Base-by-base conservation (phyloP, 257 asterid species). In the Sherardia arvensis region DNA sequence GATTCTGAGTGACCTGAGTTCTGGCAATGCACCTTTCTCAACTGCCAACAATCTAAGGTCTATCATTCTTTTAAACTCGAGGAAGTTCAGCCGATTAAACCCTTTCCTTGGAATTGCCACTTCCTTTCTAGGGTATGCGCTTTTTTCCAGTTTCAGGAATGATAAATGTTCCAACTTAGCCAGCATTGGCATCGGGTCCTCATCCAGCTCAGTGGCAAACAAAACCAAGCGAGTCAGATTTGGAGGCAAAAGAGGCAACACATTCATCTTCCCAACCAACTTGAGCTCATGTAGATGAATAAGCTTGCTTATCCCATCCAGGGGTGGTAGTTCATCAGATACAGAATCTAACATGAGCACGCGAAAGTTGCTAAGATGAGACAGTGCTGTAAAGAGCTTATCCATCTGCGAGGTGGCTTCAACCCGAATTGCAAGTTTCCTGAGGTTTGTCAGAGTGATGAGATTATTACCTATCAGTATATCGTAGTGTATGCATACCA, bases 151-250 rank as follows among this genome's bases (percentile, higher is more conserved):
- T 18, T 49, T n/a, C 11, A 49, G 27, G 56, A 21, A 49, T 21
- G 56, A 49, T 7, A 18, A 8, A 49, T 21, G 56, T 21, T 49
- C 56, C 56, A 49, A n/a, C 8, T 49, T 49, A 0, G 27, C 56
- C 26, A 49, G 56, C 25, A 5, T n/a, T 49, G 56, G 56, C 56
- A 49, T 49, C 20, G 56, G 56, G 56, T 56, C 61, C 20, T 56
- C 33, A 8, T 56, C 30, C 29, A 56, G 36, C 18, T 56, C 34
- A 2, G 33, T 56, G 8, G 18, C 18, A 25, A 17, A 26, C 32
- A 56, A 26, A 29, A 28, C n/a, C 21, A 56, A 56, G 29, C 21
- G 32, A 56, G 32, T 20, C 8, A 56, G 30, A 2, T 17, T 26
- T 2, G 38, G 28, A 7, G 61, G 61, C n/a, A 56, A 25, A 56